Percentiles rank a stretch among this genome's conserved stretches.
Evolutionary conservation across 495 filamentous ascomycete species (phyloP).

Genomic region (Bacidia rubella): DNA sequence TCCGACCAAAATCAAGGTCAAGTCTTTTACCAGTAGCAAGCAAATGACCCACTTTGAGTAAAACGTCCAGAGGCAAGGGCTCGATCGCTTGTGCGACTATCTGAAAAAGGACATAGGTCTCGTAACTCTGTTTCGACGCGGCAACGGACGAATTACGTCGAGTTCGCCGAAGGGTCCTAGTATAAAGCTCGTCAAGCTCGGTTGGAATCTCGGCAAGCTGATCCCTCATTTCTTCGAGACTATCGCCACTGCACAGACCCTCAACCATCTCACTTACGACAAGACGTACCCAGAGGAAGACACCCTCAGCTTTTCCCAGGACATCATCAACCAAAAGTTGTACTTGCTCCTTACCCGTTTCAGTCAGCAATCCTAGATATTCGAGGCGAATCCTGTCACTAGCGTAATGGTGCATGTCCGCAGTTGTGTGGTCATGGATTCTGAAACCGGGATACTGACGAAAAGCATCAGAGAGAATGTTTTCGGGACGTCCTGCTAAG

Average conservation of each 20-base stretch:
- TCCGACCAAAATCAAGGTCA: neutral
- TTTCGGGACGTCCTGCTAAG: slow-evolving; percentile 17
- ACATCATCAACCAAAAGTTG: slow-evolving; percentile 7
- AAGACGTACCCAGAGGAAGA: slow-evolving; percentile 22
- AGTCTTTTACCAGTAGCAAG: neutral
- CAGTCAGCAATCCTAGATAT: neutral
- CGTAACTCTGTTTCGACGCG: slow-evolving; percentile 2
- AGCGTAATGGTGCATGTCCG: slow-evolving; percentile 16
- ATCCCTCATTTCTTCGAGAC: slow-evolving; percentile 1
- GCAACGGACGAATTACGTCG: neutral
- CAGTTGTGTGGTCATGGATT: slow-evolving; percentile 17
- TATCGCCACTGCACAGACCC: slow-evolving; percentile 14
- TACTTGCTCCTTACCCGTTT: neutral
- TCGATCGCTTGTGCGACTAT: slow-evolving; percentile 2
- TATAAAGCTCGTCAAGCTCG: slow-evolving; percentile 17
- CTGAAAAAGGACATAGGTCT: slow-evolving; percentile 18
- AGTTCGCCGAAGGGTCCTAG: slow-evolving; percentile 8
- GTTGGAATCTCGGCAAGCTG: slow-evolving; percentile 7
- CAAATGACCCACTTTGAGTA: neutral
- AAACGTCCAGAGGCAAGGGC: slow-evolving; percentile 3
- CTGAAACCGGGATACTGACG: slow-evolving; percentile 13
- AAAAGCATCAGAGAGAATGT: slow-evolving; percentile 14
- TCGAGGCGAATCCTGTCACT: slow-evolving; percentile 7
- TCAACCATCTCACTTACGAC: slow-evolving; percentile 16
- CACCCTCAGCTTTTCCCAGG: slow-evolving; percentile 15